Conservation (phyloP, 495 filamentous ascomycete genomes). For the Tuber microsphaerosporum region DNA sequence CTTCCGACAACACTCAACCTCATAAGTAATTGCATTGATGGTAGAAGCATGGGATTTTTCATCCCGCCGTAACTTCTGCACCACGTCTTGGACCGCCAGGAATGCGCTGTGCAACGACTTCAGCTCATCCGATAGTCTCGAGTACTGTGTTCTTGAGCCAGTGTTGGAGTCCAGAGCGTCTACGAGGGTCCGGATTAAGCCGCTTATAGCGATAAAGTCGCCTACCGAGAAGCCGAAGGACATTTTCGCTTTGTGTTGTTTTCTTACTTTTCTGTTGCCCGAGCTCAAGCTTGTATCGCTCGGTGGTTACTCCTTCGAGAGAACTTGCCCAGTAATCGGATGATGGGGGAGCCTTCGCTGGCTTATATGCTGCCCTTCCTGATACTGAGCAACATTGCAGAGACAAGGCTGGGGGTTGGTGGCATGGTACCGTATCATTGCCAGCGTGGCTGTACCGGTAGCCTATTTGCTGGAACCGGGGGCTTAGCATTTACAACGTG, state of each 20-base stretch:
- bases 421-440: neutral
- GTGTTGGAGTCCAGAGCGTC: neutral
- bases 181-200: neutral
- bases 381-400: neutral
- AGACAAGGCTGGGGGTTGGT: neutral
- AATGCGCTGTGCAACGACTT: conserved; percentile 6
- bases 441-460: neutral
- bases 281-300: neutral
- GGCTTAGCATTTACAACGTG: neutral
- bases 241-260: neutral
- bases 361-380: neutral
- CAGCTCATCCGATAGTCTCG: conserved; percentile 1
- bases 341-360: neutral
- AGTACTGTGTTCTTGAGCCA: neutral
- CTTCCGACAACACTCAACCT: conserved; percentile 3
- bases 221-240: conserved; percentile 6
- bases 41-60: neutral
- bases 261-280: neutral
- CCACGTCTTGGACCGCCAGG: neutral
- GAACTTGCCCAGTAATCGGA: neutral
- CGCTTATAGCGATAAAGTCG: conserved; percentile 7
- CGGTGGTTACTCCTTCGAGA: neutral
- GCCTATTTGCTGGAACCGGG: neutral
- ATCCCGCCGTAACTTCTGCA: neutral
- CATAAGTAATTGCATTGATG: conserved; percentile 9